Base-by-base conservation (phyloP, 192 early-diverging fungal genomes). In the Coemansia sp. region DNA sequence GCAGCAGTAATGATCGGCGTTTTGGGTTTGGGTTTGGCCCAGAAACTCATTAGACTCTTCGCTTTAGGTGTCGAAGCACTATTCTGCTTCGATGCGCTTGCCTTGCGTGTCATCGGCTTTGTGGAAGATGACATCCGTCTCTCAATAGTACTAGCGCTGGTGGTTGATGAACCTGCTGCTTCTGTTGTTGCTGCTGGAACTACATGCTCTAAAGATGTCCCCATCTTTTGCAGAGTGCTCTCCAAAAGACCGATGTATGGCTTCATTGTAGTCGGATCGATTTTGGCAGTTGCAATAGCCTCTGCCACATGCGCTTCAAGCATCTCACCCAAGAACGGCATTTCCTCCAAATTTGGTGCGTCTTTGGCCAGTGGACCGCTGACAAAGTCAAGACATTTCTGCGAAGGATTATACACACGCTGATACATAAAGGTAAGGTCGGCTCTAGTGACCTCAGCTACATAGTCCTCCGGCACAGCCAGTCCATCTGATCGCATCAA, bases 351-450 rank as follows among this genome's bases (percentile, higher is more conserved):
- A 8, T 65, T 47, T 3, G 88, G 61, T 0, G 51, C 33, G 14
- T 67, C 61, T 4, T 60, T 61, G 0, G 83, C 80, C 0, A 87
- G 39, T 12, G 84, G 62, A 18, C 71, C 83, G 30, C 30, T 8
- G 22, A 97, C 71, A 43, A 81, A 81, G 3, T 80, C 84, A 53
- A 92, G 63, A 0, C 55, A 17, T 11, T 75, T 61, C 1, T 64
- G 40, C 0, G 44, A 41, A 0, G 91, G 87, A 58, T 93, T 89
- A 66, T 89, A 99, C 4, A 99, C 95, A 0, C 89, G 80, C 55
- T 97, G 95, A 66, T 93, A 89, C 37, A 86, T 64, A 74, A 99
- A 99, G 0, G 92, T 94, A 5, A 87, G 68, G 25, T 97, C 89
- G 2, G 97, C 95, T 23, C 83, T 69, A 15, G 66, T 61, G 55